Base-by-base conservation (phyloP, 2,329 filamentous ascomycete species). In the Rosellinia necatrix region DNA sequence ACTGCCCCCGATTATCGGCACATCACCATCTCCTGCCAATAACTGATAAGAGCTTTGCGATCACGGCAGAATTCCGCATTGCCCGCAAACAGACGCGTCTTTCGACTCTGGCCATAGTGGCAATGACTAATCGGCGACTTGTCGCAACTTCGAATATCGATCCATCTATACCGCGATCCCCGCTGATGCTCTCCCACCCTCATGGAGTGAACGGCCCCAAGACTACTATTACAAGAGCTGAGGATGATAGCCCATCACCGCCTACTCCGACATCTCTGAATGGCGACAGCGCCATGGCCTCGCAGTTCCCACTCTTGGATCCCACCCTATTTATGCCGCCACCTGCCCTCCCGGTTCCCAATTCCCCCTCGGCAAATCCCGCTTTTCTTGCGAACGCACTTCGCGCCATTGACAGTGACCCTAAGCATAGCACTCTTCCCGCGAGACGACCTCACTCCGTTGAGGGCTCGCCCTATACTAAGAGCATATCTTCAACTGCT, bases 401-500 rank as follows among this genome's bases (percentile, higher is more conserved):
- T 43, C 72, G 72, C 59, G 74, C 71, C 58, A 71, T 79, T 61
- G 75, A 76, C 61, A 74, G 78, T 58, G 66, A 75, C 62, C 76
- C 76, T 49, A 61, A 62, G 27, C 60, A 62, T n/a, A 42, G 34
- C 49, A 59, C 56, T 41, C 51, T 62, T 24, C 56, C 67, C 15
- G 60, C 71, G 37, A 68, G 68, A 60, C 68, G 71, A 34, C 68
- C 70, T 42, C 66, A 67, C 59, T 62, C 53, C 47, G 56, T 70
- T 32, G 81, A 81, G 49, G 81, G 82, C 63, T 82, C 82, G 40
- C 79, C 81, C 17, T 80, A 82, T 63, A 76, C 80, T 51, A 78
- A 80, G 59, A 85, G 82, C 67, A 76, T 82, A 55, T 78, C 78
- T 13, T 85, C 83, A 6, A 85, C 83, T 34, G 82, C 82, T 12